Base-by-base conservation (phyloP, 2,329 filamentous ascomycete genomes). In the Fusarium redolens region DNA sequence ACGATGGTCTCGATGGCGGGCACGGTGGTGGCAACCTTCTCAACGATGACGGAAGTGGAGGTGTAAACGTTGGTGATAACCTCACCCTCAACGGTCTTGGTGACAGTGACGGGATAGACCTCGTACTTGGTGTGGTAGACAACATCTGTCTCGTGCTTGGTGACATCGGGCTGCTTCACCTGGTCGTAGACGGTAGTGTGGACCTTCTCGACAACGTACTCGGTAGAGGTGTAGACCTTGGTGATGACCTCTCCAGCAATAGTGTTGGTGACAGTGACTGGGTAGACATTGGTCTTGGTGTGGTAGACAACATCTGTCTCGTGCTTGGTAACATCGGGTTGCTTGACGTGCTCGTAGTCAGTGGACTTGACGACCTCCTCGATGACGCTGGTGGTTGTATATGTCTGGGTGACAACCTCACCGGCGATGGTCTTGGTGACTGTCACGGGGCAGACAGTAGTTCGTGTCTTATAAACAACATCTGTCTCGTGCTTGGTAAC, bases 251-350 rank as follows among this genome's bases (percentile, higher is more conserved):
- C 71, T 4, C 77, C 74, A 12, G 56, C 62, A 37, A 76, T 82
- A 5, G 79, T 79, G 17, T 81, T 82, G 7, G 81, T 83, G 7
- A 79, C 75, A 6, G 82, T 82, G 13, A 86, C 75, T 14, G 85
- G 85, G 77, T 82, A 84, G 12, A 86, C 78, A 20, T 79, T 81
- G 18, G 85, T 87, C 52, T 82, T 65, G 25, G 84, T 86, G 12
- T 77, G 79, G 72, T 84, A 82, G 20, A 78, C 79, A 15, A 82
- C 76, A 61, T 79, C 62, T 14, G 57, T 58, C 22, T 22, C 22
- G 22, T 22, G 22, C 22, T 22, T 22, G 22, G 22, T 22, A 22
- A 22, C 22, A 22, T 22, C 22, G 22, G 22, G 78, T 0, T 79
- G 77, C 22, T 83, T 82, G 28, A 82, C 77, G 7, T 82, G 81